Conservation (phyloP, 805 yeast genomes). For the Teunomyces barrocoloradensis region DNA sequence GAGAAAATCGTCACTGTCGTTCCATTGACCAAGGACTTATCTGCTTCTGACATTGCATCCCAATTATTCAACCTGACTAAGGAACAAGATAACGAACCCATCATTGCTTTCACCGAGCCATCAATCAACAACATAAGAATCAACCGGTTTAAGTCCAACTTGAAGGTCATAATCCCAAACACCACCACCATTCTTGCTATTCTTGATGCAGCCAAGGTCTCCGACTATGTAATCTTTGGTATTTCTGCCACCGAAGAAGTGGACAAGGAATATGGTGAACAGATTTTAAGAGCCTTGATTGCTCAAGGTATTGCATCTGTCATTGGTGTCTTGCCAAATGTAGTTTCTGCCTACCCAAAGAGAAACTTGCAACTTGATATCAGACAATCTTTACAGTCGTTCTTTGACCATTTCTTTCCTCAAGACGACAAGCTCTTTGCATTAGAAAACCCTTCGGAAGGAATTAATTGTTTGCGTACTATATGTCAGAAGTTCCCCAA, state of each 20-base stretch:
- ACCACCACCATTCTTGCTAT: conserved; percentile 62
- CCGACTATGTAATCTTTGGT: conserved; percentile 90
- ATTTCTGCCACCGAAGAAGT: conserved; percentile 85
- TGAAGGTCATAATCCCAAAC: conserved; percentile 75
- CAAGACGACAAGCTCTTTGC: conserved; percentile 74
- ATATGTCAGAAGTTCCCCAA: conserved; percentile 86
- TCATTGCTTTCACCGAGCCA: conserved; percentile 32
- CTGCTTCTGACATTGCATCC: conserved; percentile 52
- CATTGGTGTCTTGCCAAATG: conserved; percentile 74
- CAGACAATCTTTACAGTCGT: conserved; percentile 42
- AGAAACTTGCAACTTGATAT: conserved; percentile 71
- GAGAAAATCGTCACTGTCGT: conserved; percentile 81
- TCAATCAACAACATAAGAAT: conserved; percentile 53
- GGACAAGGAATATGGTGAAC: conserved; percentile 78
- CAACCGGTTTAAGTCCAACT: conserved; percentile 67
- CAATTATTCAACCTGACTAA: conserved; percentile 43
- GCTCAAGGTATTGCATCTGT: conserved; percentile 89
- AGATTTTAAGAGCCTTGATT: conserved; percentile 80
- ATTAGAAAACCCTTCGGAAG: conserved; percentile 65
- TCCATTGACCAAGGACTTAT: conserved; percentile 72
- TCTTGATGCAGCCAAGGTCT: conserved; percentile 81
- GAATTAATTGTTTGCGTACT: conserved; percentile 67
- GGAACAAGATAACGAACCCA: conserved; percentile 21
- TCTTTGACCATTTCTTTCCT: conserved; percentile 49
- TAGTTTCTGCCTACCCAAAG: conserved; percentile 64